Percentiles rank a stretch among this genome's conserved stretches.
These are phyloP conservation scores for Pestalotiopsis sp. DNA, from an alignment of 2,329 filamentous ascomycete genomes.

Conservation along the genomic window DNA sequence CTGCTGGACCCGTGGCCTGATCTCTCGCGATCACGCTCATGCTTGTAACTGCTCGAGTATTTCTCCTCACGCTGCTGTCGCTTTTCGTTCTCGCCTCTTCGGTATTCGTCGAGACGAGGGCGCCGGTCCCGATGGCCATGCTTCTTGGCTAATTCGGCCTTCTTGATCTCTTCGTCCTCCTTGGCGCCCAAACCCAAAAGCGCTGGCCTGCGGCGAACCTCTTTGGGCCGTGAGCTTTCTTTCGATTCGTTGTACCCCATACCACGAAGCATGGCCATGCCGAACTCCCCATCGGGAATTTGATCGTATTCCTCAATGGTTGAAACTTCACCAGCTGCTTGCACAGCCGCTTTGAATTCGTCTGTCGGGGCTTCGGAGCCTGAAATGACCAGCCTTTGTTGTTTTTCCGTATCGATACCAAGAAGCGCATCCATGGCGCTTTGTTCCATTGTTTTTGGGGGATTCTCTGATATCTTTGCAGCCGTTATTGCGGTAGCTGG, in stretches of 20 bases:
- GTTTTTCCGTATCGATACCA: constrained; percentile 49
- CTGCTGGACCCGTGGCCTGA: constrained; percentile 32
- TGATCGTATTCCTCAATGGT: constrained; percentile 84
- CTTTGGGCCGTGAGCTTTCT: constrained; percentile 55
- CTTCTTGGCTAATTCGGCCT: constrained; percentile 56
- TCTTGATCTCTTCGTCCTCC: constrained; percentile 73
- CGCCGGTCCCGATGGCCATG: constrained; percentile 39
- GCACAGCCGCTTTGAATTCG: constrained; percentile 69
- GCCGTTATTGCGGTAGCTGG: background rate
- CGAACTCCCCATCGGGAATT: constrained; percentile 93
- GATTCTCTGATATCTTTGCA: constrained; percentile 11
- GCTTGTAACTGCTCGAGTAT: constrained; percentile 46
- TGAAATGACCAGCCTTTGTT: constrained; percentile 54
- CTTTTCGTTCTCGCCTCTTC: constrained; percentile 47
- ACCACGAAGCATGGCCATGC: constrained; percentile 82
- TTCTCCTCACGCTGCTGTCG: constrained; percentile 43
- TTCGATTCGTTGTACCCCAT: constrained; percentile 90
- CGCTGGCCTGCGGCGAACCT: constrained; percentile 73
- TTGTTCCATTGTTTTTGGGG: constrained; percentile 40
- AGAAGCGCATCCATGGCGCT: constrained; percentile 70
- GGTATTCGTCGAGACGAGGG: constrained; percentile 54
- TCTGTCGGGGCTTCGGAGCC: constrained; percentile 58
- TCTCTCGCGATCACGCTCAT: constrained; percentile 46
- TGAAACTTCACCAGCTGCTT: constrained; percentile 72
- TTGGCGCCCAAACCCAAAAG: constrained; percentile 89